These are phyloP conservation scores for Hansenula anomala DNA, from an alignment of 1,139 yeast species.

Conservation along the genomic window DNA sequence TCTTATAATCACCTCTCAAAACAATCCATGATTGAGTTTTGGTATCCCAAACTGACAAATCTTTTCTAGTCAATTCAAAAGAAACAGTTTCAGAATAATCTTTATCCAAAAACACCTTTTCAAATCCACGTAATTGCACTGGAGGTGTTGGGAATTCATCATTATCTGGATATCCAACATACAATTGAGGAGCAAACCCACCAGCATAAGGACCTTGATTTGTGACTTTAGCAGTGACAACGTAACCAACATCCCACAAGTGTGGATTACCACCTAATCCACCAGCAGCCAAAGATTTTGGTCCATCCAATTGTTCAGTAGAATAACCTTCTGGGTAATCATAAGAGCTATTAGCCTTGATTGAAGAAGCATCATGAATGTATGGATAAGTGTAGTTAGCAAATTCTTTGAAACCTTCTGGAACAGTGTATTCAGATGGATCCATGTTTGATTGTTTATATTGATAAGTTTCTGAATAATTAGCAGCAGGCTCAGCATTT, in stretches of 20 bases:
- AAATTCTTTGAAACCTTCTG: slow-evolving; percentile 1
- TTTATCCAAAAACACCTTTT: slow-evolving; percentile 42
- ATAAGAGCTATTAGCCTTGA: slow-evolving; percentile 31
- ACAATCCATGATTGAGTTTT: slow-evolving; percentile 52
- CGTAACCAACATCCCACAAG: slow-evolving; percentile 37
- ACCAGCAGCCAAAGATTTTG: slow-evolving; percentile 41
- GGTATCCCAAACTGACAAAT: slow-evolving; percentile 55
- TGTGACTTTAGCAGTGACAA: slow-evolving; percentile 39
- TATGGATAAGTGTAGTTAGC: slow-evolving; percentile 4
- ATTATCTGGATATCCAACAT: slow-evolving; percentile 46
- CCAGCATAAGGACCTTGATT: slow-evolving; percentile 47
- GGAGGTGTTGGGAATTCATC: slow-evolving; percentile 35
- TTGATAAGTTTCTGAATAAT: slow-evolving; percentile 1
- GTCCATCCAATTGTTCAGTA: slow-evolving; percentile 20
- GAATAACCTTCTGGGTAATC: slow-evolving; percentile 45
- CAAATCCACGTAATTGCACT: slow-evolving; percentile 51
- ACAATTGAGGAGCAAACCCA: slow-evolving; percentile 50
- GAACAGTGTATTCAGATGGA: slow-evolving; percentile 1
- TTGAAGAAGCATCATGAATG: slow-evolving; percentile 2
- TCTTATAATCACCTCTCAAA: slow-evolving; percentile 49
- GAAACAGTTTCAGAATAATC: slow-evolving; percentile 34
- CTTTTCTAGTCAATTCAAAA: slow-evolving; percentile 47
- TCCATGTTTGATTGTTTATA: neutral
- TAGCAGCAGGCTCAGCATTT: slow-evolving; percentile 18
- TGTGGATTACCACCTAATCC: slow-evolving; percentile 48